Evolutionary conservation across 495 filamentous ascomycete genomes (phyloP).

Genomic region (Sordaria brevicollis): DNA sequence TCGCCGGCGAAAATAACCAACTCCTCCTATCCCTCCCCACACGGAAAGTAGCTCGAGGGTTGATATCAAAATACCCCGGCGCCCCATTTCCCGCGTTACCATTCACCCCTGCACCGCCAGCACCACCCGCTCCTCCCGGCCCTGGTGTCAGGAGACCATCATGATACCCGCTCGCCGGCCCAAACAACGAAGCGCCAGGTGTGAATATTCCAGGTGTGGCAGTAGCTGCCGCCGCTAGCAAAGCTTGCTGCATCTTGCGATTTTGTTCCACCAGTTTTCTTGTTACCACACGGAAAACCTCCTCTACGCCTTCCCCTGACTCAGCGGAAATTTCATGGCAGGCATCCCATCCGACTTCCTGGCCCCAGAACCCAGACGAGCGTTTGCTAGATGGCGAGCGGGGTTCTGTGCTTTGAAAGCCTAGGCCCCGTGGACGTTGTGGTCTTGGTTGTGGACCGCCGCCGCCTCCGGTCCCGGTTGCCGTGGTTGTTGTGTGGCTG

Average conservation of each 20-base stretch:
- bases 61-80: constrained; percentile 38
- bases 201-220: constrained; percentile 18
- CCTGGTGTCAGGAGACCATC: no score
- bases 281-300: constrained; percentile 92
- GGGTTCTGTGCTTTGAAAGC: constrained; percentile 28
- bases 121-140: not conserved
- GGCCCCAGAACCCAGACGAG: constrained; percentile 77
- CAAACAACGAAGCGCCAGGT: not conserved
- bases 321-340: constrained; percentile 95
- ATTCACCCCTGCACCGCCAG: constrained; percentile 1
- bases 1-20: constrained; percentile 46
- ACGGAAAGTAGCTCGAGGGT: constrained; percentile 46
- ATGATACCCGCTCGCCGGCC: not conserved
- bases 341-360: constrained; percentile 89
- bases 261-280: constrained; percentile 91
- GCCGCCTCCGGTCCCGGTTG: not conserved
- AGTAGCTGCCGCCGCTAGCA: constrained; percentile 27
- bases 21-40: constrained; percentile 52
- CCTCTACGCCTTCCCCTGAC: constrained; percentile 91
- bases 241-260: constrained; percentile 52
- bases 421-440: not conserved
- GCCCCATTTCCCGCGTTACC: constrained; percentile 13
- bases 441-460: no score
- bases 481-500: not conserved
- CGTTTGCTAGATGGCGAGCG: constrained; percentile 65